Conservation (phyloP, 2,329 filamentous ascomycete genomes). For the Akanthomyces muscarius region DNA sequence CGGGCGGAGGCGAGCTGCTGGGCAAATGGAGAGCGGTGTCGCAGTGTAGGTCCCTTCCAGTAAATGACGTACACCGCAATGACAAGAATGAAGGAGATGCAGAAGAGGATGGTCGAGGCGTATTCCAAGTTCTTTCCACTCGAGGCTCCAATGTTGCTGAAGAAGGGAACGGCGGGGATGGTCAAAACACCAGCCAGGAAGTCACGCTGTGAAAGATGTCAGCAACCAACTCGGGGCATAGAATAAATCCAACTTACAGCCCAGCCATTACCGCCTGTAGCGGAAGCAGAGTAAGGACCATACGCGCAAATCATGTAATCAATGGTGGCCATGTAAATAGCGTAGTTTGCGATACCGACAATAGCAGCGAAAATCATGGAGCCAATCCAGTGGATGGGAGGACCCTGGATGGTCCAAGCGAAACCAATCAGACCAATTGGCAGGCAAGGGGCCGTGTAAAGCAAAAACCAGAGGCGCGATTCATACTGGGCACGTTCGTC, state of each 20-base stretch:
- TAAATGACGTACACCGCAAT: slow-evolving; percentile 64
- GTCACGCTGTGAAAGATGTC: slow-evolving; percentile 43
- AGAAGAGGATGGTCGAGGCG: slow-evolving; percentile 60
- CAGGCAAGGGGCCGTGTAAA: slow-evolving; percentile 57
- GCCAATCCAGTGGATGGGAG: slow-evolving; percentile 62
- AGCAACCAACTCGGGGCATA: neutral
- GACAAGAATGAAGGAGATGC: slow-evolving; percentile 58
- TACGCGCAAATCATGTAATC: slow-evolving; percentile 76
- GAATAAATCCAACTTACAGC: slow-evolving; percentile 30
- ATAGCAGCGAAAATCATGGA: slow-evolving; percentile 61
- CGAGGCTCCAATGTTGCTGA: slow-evolving; percentile 48
- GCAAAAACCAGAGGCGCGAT: slow-evolving; percentile 60
- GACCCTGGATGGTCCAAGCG: slow-evolving; percentile 63
- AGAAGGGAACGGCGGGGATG: slow-evolving; percentile 63
- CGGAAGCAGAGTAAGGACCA: slow-evolving; percentile 68
- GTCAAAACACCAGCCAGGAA: slow-evolving; percentile 70
- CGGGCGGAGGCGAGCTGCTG: slow-evolving; percentile 52
- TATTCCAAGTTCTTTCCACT: slow-evolving; percentile 52
- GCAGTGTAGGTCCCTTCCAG: slow-evolving; percentile 57
- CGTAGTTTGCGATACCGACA: slow-evolving; percentile 70
- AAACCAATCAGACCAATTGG: slow-evolving; percentile 68
- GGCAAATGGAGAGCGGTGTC: slow-evolving; percentile 60
- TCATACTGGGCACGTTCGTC: slow-evolving; percentile 64
- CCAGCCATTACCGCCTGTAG: slow-evolving; percentile 73
- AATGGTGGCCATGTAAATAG: slow-evolving; percentile 72